Evolutionary conservation across 2,329 filamentous ascomycete genomes (phyloP), one percentile per base, ranked within the genome.

Genomic region (Neopestalotiopsis sp.): DNA sequence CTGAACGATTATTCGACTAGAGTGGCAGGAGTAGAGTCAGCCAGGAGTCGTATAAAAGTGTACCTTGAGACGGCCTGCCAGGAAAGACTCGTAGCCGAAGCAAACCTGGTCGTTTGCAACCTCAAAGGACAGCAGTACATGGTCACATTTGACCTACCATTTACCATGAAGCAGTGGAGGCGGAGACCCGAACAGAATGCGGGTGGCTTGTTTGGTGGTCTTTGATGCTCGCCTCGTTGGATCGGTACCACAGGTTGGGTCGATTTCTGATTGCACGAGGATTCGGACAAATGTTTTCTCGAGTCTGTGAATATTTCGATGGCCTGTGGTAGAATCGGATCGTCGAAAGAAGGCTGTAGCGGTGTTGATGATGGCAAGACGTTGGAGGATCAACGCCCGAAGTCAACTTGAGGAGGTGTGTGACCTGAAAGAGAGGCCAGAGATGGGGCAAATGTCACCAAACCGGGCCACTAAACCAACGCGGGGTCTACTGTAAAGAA

Each of bases 1-100:
- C 74, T 59, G 76, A 69, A 42, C 69, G 71, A 75, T 77, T 74
- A 71, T 73, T 73, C 71, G 78, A 79, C 79, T 81, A 73, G 20
- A 9, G 24, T 17, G 20, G 53, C 9, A 30, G n/a, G 10, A 34
- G 38, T 9, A 65, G 20, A 30, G 38, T 63, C 30, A 38, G 61
- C 20, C n/a, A 53, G 45, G n/a, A 20, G 45, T 38, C 34, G 45
- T 61, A 30, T n/a, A 34, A n/a, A n/a, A 17, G 24, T 28, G 14
- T n/a, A 53, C 5, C n/a, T n/a, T 14, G 20, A 24, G 45, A 53
- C 17, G n/a, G 14, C 7, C n/a, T 24, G 45, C 6, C 9, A 9
- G 45, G 9, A 38, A 10, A 38, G 34, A 38, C 34, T 38, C 34
- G 34, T 38, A 10, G 10, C 6, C 34, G 34, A 38, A 7, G 10